These are phyloP conservation scores for Pleochaeta shiraiana DNA, from an alignment of 2,329 filamentous ascomycete genomes.

Conservation along the genomic window DNA sequence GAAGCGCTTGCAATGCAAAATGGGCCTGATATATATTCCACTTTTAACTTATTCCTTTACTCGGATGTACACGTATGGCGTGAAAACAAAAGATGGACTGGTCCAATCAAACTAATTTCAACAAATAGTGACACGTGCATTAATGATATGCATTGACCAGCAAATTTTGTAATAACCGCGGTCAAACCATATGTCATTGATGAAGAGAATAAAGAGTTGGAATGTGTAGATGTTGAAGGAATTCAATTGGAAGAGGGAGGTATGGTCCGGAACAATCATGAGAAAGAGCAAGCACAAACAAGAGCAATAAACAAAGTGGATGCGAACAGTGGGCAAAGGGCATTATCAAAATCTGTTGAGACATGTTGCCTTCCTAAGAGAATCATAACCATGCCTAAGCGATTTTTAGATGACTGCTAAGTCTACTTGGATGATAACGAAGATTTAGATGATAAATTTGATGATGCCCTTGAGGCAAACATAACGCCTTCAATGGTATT, in stretches of 20 bases:
- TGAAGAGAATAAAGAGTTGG: background rate
- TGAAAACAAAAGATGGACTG: conserved; percentile 5
- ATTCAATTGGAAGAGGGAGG: background rate
- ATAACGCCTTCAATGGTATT: background rate
- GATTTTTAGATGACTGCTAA: background rate
- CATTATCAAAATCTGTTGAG: background rate
- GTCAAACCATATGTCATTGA: conserved; percentile 6
- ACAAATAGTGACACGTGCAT: conserved; percentile 6
- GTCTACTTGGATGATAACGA: background rate
- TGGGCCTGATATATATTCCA: background rate
- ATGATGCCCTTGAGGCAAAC: too few relatives aligned
- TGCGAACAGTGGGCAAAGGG: too few relatives aligned
- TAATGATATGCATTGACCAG: conserved; percentile 3
- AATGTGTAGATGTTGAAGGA: background rate
- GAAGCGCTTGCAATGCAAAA: conserved; percentile 6
- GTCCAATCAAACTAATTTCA: conserved; percentile 6
- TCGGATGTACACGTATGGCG: conserved; percentile 6
- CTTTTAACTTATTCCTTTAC: conserved; percentile 4
- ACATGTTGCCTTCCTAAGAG: too few relatives aligned
- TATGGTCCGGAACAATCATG: background rate
- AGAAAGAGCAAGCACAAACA: background rate
- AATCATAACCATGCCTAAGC: background rate
- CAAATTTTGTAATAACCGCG: conserved; percentile 5
- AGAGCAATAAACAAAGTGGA: background rate
- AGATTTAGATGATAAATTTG: background rate